Conservation (phyloP, 139 green algal genomes). For the Chlamydomonas eustigma region DNA sequence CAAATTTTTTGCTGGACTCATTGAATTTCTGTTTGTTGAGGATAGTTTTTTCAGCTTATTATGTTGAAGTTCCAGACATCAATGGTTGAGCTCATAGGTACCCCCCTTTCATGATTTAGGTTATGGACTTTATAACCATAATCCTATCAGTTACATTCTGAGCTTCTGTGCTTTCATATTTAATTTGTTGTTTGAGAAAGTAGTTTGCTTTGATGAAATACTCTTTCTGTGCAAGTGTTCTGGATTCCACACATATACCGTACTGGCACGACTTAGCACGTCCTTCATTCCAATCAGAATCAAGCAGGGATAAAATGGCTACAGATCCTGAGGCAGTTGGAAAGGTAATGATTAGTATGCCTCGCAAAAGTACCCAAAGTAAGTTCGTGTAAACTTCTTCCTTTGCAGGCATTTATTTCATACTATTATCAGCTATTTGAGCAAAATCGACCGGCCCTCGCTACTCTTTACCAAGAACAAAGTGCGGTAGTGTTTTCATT, state of each 20-base stretch:
- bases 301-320: neutral
- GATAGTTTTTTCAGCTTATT: too few species aligned
- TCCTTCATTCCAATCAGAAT: neutral
- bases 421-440: slow-evolving; percentile 97
- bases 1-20: too few species aligned
- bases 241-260: neutral
- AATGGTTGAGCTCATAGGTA: too few species aligned
- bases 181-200: neutral
- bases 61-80: too few species aligned
- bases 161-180: neutral
- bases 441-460: slow-evolving; percentile 64
- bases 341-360: neutral
- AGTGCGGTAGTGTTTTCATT: slow-evolving; percentile 5
- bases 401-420: slow-evolving; percentile 71
- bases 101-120: too few species aligned
- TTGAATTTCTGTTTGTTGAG: too few species aligned
- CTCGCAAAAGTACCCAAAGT: neutral
- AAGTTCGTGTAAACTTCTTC: neutral
- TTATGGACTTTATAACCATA: too few species aligned
- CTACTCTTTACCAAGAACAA: slow-evolving; percentile 76
- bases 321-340: slow-evolving; percentile 8
- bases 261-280: neutral
- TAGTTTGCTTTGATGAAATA: neutral
- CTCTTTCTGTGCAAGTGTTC: neutral
- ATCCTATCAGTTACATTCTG: neutral